A percentile compares a stretch with the other conserved stretches of the same genome.
Conservation (phyloP, 768 basidiomycete genomes). For the Boletus vinaceobasis region DNA sequence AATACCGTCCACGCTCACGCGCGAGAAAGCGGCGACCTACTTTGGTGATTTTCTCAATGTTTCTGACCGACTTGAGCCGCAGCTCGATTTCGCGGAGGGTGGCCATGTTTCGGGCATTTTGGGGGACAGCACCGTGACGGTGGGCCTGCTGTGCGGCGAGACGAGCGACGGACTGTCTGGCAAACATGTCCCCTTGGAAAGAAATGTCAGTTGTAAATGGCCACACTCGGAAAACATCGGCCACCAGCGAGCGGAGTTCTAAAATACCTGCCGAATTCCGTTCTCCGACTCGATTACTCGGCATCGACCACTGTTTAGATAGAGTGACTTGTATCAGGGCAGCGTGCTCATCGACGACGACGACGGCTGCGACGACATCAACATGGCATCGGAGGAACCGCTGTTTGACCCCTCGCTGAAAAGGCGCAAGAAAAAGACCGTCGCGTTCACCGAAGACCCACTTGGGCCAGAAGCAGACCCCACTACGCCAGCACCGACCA, state of each 20-base stretch:
- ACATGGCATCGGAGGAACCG: constrained; percentile 67
- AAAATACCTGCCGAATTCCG: constrained; percentile 18
- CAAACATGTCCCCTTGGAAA: constrained; percentile 39
- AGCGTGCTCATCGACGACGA: constrained; percentile 15
- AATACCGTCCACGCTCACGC: background rate
- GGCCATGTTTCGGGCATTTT: constrained; percentile 83
- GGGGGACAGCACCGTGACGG: constrained; percentile 38
- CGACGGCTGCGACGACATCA: constrained; percentile 12
- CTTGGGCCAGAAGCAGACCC: constrained; percentile 80
- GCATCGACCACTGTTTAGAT: constrained; percentile 18
- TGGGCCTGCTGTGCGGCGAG: constrained; percentile 38
- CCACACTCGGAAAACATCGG: constrained; percentile 33
- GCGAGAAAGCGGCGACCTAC: constrained; percentile 40
- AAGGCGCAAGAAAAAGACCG: constrained; percentile 85
- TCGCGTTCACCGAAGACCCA: constrained; percentile 82
- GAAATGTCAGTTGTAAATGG: background rate
- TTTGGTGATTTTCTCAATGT: constrained; percentile 99
- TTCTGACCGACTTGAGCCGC: constrained; percentile 92
- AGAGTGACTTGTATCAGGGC: constrained; percentile 10
- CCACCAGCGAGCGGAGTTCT: constrained; percentile 34
- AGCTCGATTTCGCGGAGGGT: constrained; percentile 97
- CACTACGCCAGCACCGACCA: constrained; percentile 70
- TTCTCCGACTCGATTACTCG: constrained; percentile 25
- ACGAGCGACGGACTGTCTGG: constrained; percentile 46
- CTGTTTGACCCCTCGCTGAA: constrained; percentile 82